Evolutionary conservation across 805 yeast species (phyloP).

Genomic region (Saturnispora quitensis): DNA sequence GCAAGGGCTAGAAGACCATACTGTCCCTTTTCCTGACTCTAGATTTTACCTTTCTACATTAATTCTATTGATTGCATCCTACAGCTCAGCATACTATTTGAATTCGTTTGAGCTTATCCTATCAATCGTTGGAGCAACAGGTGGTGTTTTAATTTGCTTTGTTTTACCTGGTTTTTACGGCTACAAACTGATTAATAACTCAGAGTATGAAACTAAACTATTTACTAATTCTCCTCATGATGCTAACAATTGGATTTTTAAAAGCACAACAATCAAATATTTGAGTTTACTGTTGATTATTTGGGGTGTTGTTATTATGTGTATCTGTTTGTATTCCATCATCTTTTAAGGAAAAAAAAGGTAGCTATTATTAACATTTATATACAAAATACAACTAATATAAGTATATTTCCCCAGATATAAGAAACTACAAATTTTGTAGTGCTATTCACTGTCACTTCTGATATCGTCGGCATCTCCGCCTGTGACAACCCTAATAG

Average conservation of each 20-base stretch:
- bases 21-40: slow-evolving; percentile 38
- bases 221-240: slow-evolving; percentile 18
- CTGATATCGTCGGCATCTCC: slow-evolving; percentile 78
- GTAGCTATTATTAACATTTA: not conserved
- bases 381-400: not conserved
- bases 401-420: not conserved
- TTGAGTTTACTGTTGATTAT: slow-evolving; percentile 33
- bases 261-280: slow-evolving; percentile 13
- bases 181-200: slow-evolving; percentile 37
- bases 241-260: slow-evolving; percentile 17
- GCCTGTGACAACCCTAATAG: slow-evolving; percentile 60
- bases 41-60: slow-evolving; percentile 44
- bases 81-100: slow-evolving; percentile 48
- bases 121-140: slow-evolving; percentile 75
- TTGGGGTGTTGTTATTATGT: slow-evolving; percentile 50
- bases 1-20: slow-evolving; percentile 21
- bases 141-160: slow-evolving; percentile 71
- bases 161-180: slow-evolving; percentile 76
- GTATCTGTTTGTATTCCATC: slow-evolving; percentile 43
- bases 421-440: not conserved
- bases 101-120: slow-evolving; percentile 59
- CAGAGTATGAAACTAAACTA: slow-evolving; percentile 11
- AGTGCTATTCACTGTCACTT: slow-evolving; percentile 57
- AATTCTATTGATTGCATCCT: slow-evolving; percentile 37
- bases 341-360: slow-evolving; percentile 28